A percentile compares a stretch with the other conserved stretches of the same genome.
These are phyloP conservation scores for Collybia mongolica DNA, from an alignment of 768 basidiomycete species.

Conservation along the genomic window DNA sequence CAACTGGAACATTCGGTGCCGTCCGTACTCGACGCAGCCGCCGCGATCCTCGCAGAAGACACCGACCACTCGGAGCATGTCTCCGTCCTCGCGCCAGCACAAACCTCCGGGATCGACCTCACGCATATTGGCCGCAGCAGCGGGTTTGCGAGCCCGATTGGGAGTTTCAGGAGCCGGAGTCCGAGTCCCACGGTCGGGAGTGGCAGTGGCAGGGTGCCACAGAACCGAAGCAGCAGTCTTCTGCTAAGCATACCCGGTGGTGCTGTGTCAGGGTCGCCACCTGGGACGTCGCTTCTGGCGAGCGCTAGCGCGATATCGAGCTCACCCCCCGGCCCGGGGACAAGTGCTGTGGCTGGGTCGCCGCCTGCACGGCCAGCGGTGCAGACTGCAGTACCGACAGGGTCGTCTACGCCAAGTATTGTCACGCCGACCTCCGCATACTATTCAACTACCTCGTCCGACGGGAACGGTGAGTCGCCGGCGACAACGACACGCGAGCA, in stretches of 20 bases:
- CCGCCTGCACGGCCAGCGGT: slow-evolving; percentile 2
- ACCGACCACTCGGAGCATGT: slow-evolving; percentile 44
- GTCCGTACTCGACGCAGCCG: slow-evolving; percentile 82
- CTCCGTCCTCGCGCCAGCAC: slow-evolving; percentile 59
- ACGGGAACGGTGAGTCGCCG: slow-evolving; percentile 7
- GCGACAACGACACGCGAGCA: slow-evolving; percentile 14
- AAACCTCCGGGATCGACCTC: slow-evolving; percentile 8
- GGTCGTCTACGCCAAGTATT: slow-evolving; percentile 25
- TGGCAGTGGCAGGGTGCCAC: slow-evolving; percentile 5
- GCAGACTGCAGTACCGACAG: not conserved
- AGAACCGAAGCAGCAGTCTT: slow-evolving; percentile 38
- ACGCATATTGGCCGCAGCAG: slow-evolving; percentile 27
- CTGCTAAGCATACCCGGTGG: slow-evolving; percentile 48
- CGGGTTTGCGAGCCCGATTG: slow-evolving; percentile 67
- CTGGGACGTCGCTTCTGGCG: not conserved
- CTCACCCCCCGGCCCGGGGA: not conserved
- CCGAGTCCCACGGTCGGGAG: slow-evolving; percentile 55
- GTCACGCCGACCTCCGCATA: slow-evolving; percentile 51
- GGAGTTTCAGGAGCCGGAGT: slow-evolving; percentile 65
- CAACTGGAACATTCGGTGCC: slow-evolving; percentile 80
- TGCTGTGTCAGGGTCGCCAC: not conserved
- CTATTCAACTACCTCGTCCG: slow-evolving; percentile 38
- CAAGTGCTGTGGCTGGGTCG: slow-evolving; percentile 15
- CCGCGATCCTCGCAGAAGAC: slow-evolving; percentile 55
- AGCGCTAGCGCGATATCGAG: slow-evolving; percentile 4